Conservation (phyloP, 1,284 basidiomycete genomes). For the Leccinum griseonigrum region DNA sequence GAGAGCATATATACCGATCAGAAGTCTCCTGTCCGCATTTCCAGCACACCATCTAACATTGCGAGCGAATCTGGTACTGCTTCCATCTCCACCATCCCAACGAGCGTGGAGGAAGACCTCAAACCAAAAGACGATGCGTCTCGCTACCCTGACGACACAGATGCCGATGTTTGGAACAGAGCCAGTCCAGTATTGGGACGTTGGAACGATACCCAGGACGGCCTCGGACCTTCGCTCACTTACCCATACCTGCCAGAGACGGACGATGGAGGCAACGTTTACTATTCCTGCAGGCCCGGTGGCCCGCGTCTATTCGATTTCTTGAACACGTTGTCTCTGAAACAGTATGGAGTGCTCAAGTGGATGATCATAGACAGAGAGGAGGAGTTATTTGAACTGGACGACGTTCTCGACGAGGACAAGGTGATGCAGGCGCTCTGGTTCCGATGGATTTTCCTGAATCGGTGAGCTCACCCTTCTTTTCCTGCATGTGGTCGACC, state of each 20-base stretch:
- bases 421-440: slow-evolving; percentile 76
- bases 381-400: slow-evolving; percentile 67
- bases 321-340: slow-evolving; percentile 53
- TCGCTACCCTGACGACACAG: slow-evolving; percentile 7
- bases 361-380: slow-evolving; percentile 69
- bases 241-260: slow-evolving; percentile 51
- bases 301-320: slow-evolving; percentile 65
- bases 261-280: slow-evolving; percentile 42
- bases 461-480: slow-evolving; percentile 42
- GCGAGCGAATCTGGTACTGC: slow-evolving; percentile 9
- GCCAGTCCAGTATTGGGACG: slow-evolving; percentile 11
- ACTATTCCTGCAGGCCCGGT: slow-evolving; percentile 62
- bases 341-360: slow-evolving; percentile 58
- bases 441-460: slow-evolving; percentile 67
- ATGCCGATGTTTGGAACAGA: slow-evolving; percentile 5
- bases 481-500: neutral
- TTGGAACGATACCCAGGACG: slow-evolving; percentile 35
- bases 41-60: slow-evolving; percentile 16
- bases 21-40: slow-evolving; percentile 7
- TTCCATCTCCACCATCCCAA: slow-evolving; percentile 8
- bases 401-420: slow-evolving; percentile 65
- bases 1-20: slow-evolving; percentile 3
- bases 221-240: slow-evolving; percentile 50
- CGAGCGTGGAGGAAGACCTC: slow-evolving; percentile 22
- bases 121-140: slow-evolving; percentile 22